Percentiles rank a stretch among this genome's conserved stretches.
Conservation (phyloP, 2,329 filamentous ascomycete species). For the Phaeoacremonium minimum region DNA sequence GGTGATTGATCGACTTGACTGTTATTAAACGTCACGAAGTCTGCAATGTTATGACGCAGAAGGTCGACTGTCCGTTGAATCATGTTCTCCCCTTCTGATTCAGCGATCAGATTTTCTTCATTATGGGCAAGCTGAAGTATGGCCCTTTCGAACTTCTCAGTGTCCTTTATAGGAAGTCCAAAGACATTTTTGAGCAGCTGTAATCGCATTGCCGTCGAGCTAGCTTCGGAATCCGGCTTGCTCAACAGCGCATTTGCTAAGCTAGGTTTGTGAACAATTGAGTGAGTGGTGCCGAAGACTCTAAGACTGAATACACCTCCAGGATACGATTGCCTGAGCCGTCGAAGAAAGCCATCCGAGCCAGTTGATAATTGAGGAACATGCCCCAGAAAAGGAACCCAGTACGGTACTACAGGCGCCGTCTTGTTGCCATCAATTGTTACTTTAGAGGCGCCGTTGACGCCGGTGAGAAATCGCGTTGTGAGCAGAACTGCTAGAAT, state of each 20-base stretch:
- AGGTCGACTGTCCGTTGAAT: constrained; percentile 12
- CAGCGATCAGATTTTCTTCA: constrained; percentile 19
- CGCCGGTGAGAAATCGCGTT: constrained; percentile 6
- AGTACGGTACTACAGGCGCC: constrained; percentile 18
- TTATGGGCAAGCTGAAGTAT: constrained; percentile 18
- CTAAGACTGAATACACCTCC: constrained; percentile 29
- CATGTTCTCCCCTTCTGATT: constrained; percentile 17
- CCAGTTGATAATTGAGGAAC: constrained; percentile 23
- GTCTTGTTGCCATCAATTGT: background rate
- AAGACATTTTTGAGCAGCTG: constrained; percentile 25
- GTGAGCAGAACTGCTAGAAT: too few relatives aligned
- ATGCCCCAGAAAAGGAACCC: constrained; percentile 30
- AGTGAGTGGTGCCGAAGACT: constrained; percentile 25
- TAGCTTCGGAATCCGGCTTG: constrained; percentile 18
- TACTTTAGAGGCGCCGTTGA: background rate
- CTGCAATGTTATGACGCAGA: constrained; percentile 23
- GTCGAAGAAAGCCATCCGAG: constrained; percentile 20
- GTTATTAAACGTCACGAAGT: constrained; percentile 32
- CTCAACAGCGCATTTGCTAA: constrained; percentile 21
- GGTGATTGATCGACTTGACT: constrained; percentile 29
- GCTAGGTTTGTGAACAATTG: constrained; percentile 26
- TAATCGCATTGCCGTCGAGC: constrained; percentile 17
- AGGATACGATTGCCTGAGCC: constrained; percentile 23
- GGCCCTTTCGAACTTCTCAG: constrained; percentile 21
- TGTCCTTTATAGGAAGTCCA: constrained; percentile 18